Base-by-base conservation (phyloP, 208 protist genomes). In the Angomonas ambiguus region DNA sequence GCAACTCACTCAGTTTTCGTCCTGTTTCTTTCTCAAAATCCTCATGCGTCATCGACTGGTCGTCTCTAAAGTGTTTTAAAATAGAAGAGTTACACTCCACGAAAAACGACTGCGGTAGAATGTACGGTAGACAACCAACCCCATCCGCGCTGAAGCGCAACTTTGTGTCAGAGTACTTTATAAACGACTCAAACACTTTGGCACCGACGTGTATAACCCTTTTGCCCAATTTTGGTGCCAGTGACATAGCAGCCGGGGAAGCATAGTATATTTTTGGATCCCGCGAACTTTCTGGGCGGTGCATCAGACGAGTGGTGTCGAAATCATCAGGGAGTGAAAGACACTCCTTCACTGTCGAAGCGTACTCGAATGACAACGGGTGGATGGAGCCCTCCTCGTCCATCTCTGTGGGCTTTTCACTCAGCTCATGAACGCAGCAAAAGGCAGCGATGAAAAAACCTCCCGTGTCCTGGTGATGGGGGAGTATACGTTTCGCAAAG, bases 401-500 rank as follows among this genome's bases (percentile, higher is more conserved):
- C 4, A 42, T 2, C 25, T 58, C 66, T 27, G 68, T 60, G n/a
- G 69, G 18, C 22, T 51, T 49, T 24, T 68, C 66, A 3, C 72
- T 65, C n/a, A 87, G 67, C 67, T 88, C 84, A 49, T 64, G 53
- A 5, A 94, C 68, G 63, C 87, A 93, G 33, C 80, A 71, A 72
- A 99, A 67, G 27, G 94, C 87, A 0, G 97, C 94, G 18, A 99
- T 77, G 74, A 98, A 99, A 81, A 99, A 99, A 49, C 96, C 97
- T 31, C 97, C 97, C 18, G 95, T 98, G 78, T 99, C 88, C 72
- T 98, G 94, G n/a, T 83, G 42, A 65, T 98, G 97, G 16, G 97
- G 97, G 55, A 98, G 73, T 5, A 99, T 71, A 24, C 97, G 89
- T 34, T 96, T 79, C 34, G 87, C 79, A 28, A 76, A 79, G 42